These are phyloP conservation scores for Naganishia randhawae DNA, from an alignment of 768 basidiomycete species.

Conservation along the genomic window DNA sequence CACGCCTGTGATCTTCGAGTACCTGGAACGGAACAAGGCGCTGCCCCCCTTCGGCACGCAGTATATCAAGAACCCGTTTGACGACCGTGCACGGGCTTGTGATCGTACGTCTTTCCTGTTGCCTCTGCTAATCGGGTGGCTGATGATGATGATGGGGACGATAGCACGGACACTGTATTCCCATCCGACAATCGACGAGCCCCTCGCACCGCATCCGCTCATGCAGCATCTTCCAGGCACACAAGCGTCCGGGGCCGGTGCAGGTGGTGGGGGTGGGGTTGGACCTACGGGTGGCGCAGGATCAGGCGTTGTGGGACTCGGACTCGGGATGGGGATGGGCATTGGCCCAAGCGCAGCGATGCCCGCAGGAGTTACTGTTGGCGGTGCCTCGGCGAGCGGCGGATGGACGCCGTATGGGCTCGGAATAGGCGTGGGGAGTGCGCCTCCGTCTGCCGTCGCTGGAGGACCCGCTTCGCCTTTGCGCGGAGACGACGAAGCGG, in stretches of 20 bases:
- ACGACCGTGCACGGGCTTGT: conserved; percentile 2
- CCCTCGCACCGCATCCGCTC: conserved; percentile 11
- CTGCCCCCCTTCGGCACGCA: conserved; percentile 23
- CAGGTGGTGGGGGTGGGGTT: too few species aligned
- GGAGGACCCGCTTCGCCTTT: not conserved
- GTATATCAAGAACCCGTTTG: conserved; percentile 19
- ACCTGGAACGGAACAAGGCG: conserved; percentile 28
- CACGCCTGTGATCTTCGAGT: conserved; percentile 9
- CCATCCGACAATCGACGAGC: conserved; percentile 17
- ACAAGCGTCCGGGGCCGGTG: not conserved
- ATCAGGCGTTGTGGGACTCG: not conserved
- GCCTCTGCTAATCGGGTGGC: not conserved
- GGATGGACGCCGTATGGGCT: conserved; percentile 8
- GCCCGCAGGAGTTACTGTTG: not conserved
- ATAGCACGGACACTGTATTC: conserved; percentile 22
- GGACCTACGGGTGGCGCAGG: too few species aligned
- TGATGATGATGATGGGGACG: not conserved
- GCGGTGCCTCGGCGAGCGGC: not conserved
- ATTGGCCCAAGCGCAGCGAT: too few species aligned
- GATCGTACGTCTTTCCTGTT: conserved; percentile 16
- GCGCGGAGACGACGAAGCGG: not conserved
- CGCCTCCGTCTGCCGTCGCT: not conserved
- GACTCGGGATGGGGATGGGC: too few species aligned
- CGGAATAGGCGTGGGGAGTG: conserved; percentile 7
- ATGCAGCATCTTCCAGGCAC: conserved; percentile 22